Base-by-base conservation (phyloP, 2,329 filamentous ascomycete species). In the Cercospora zeae-maydis region DNA sequence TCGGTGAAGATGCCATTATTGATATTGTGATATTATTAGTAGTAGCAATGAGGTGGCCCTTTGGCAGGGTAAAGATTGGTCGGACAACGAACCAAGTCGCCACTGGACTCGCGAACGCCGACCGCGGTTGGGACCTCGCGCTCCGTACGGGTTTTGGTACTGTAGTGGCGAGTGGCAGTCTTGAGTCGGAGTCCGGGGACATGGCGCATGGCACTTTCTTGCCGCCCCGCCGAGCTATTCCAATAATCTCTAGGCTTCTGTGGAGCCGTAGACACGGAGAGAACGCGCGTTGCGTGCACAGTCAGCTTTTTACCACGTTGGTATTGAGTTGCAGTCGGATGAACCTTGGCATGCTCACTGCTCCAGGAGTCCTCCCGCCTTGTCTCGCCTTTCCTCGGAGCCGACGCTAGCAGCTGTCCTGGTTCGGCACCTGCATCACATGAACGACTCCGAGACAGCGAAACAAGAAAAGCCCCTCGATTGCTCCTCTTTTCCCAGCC, bases 391-490 rank as follows among this genome's bases (percentile, higher is more conserved):
- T 30, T 24, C 49, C 31, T 53, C n/a, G 49, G 49, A 24, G 49
- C 49, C 49, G 49, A 53, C n/a, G 19, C 49, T 33, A 53, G 49
- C 49, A 27, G 47, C 7, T 14, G 11, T 27, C 13, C 21, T 4
- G 16, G 3, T 19, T 53, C 31, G 51, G 51, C 51, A 53, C 21
- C 21, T 21, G 31, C 27, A 52, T 52, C 49, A 52, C 49, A 52
- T 52, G 31, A 11, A 34, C 30, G 19, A 31, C 37, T 19, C 24
- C 56, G 56, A 58, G 56, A 58, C 39, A 58, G 39, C 56, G 56
- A 58, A 47, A 58, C 56, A 58, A 19, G 56, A 47, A 16, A 34
- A 49, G 56, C 56, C 56, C 56, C 56, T 58, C 56, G 45, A 27
- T 58, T 58, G 54, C 54, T 58, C 54, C 37, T 58, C 54, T 49